Evolutionary conservation across 768 basidiomycete genomes (phyloP).

Genomic region (Gelatoporia subvermispora): DNA sequence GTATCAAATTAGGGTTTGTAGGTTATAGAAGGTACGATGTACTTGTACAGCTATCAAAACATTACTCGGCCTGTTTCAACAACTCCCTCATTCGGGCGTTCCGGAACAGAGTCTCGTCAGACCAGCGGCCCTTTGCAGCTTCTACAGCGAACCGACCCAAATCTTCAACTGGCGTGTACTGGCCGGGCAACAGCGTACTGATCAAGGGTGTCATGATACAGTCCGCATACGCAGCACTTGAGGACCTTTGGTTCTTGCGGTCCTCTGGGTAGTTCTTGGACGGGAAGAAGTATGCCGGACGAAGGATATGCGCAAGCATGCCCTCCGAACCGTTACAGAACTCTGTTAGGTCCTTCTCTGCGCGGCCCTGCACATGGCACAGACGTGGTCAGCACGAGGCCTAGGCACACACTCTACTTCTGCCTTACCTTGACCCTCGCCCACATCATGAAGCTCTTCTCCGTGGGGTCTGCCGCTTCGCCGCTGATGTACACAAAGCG

Average conservation of each 20-base stretch:
- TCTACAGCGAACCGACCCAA: slow-evolving; percentile 42
- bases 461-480: slow-evolving; percentile 31
- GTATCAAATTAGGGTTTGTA: background rate
- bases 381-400: no score
- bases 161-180: slow-evolving; percentile 17
- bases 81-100: slow-evolving; percentile 20
- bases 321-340: slow-evolving; percentile 15
- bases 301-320: slow-evolving; percentile 24
- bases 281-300: slow-evolving; percentile 34
- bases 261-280: slow-evolving; percentile 22
- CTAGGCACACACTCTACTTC: no score
- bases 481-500: slow-evolving; percentile 35
- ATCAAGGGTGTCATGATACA: slow-evolving; percentile 11
- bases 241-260: slow-evolving; percentile 21
- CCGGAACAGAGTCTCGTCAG: slow-evolving; percentile 30
- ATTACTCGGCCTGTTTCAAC: slow-evolving; percentile 2
- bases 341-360: slow-evolving; percentile 26
- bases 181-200: slow-evolving; percentile 14
- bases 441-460: slow-evolving; percentile 27
- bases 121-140: slow-evolving; percentile 45
- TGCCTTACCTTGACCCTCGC: slow-evolving; percentile 32
- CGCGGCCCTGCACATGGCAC: slow-evolving; percentile 20
- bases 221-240: slow-evolving; percentile 10
- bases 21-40: background rate
- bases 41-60: background rate